Conservation (phyloP, 441 rosid genomes). For the Capsella rubella region DNA sequence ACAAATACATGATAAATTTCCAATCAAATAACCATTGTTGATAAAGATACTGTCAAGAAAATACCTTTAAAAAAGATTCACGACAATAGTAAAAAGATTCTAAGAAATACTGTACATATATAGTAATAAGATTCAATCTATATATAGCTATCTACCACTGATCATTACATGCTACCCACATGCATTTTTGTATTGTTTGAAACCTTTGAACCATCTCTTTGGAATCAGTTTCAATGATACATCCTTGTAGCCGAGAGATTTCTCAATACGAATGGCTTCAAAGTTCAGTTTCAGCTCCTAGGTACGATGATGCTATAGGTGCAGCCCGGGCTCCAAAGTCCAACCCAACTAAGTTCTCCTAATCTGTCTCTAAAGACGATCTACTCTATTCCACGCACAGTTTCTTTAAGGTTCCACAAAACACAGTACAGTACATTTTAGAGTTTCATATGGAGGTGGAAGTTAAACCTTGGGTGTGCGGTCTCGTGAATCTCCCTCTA, state of each 20-base stretch:
- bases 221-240: not conserved
- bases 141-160: too few relatives aligned
- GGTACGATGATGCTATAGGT: not conserved
- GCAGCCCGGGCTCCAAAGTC: not conserved
- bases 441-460: not conserved
- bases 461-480: not conserved
- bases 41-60: too few relatives aligned
- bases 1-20: too few relatives aligned
- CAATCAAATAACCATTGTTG: too few relatives aligned
- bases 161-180: too few relatives aligned
- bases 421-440: not conserved
- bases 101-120: too few relatives aligned
- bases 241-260: not conserved
- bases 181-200: not conserved
- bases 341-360: not conserved
- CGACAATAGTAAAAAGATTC: too few relatives aligned
- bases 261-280: not conserved
- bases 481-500: not conserved
- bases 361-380: not conserved
- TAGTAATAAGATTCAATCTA: too few relatives aligned
- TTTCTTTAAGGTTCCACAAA: not conserved
- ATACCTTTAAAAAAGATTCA: too few relatives aligned
- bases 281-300: not conserved
- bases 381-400: not conserved
- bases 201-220: not conserved